Base-by-base conservation (phyloP, 495 filamentous ascomycete genomes). In the Thermochaetoides thermophila region DNA sequence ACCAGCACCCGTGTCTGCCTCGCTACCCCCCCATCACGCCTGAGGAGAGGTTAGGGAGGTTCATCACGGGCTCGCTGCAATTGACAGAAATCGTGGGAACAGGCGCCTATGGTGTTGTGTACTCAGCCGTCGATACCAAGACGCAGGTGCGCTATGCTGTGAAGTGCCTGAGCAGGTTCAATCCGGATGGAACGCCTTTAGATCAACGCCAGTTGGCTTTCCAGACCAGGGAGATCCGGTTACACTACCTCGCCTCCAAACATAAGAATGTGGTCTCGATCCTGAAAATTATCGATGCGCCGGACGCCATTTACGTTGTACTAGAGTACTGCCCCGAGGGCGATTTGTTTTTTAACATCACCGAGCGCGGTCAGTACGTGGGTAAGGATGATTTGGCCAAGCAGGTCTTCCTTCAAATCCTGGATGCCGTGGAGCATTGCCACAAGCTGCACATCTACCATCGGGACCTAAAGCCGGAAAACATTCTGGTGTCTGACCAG, bases 251-350 rank as follows among this genome's bases (percentile, higher is more conserved):
- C 50, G 91, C 85, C 43, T 87, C 82, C 43, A 71, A 70, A 43
- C 91, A 96, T 44, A 76, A 77, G 44, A 93, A 94, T 55, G 81
- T 99, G 40, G 87, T 96, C 41, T 91, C 85, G 42, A 69, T 99
- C 58, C 67, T 84, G 31, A 84, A 85, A 67, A 94, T 99, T 47
- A 75, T 95, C 68, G 86, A 95, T 57, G 76, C 76, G 47, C 62
- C 71, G 34, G 86, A 96, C 57, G 94, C 85, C 66, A 92, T 83
- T 42, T 96, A 82, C 62, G 91, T 99, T 45, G 78, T 99, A 32
- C 72, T 99, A 55, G 89, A 99, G 57, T 96, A 81, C 57, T 96
- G 89, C 59, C 83, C 87, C 7, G 89, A 99, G 56, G 89, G 89
- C 42, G 89, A 99, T 58, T 63, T 99, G 33, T 99, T 99, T 59